Evolutionary conservation across 148 eudicot genomes (phyloP).

Genomic region (Vaccinium corymbosum): DNA sequence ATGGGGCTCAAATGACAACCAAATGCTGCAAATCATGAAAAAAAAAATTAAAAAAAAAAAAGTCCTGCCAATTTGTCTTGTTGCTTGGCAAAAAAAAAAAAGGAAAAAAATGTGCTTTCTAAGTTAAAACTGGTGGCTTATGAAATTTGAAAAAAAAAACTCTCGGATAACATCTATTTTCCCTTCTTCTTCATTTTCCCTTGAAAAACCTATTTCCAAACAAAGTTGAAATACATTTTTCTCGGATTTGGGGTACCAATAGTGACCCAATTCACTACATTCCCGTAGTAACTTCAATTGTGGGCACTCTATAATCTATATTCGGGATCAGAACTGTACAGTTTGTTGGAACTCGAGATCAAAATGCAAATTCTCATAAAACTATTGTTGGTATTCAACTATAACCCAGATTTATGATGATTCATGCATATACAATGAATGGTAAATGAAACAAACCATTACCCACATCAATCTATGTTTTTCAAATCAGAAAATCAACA

Average conservation of each 20-base stretch:
- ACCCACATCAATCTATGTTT: not conserved
- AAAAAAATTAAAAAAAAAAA: not conserved
- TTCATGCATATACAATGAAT: not conserved
- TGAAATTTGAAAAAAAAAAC: not conserved
- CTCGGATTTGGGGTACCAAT: too few relatives aligned
- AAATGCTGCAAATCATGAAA: not conserved
- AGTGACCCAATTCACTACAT: too few relatives aligned
- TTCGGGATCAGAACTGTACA: too few relatives aligned
- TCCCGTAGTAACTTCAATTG: too few relatives aligned
- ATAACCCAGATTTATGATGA: not conserved
- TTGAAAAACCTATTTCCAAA: not conserved
- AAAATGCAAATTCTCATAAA: slow-evolving; percentile 3
- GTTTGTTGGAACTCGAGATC: not conserved
- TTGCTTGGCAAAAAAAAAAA: too few relatives aligned
- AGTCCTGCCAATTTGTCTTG: not conserved
- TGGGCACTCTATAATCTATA: too few relatives aligned
- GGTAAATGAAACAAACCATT: not conserved
- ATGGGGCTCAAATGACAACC: not conserved
- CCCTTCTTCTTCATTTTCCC: not conserved
- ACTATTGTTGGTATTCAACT: not conserved
- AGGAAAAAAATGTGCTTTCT: not conserved
- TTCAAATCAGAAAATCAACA: not conserved
- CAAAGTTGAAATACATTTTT: not conserved
- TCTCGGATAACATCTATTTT: not conserved
- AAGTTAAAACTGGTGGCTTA: slow-evolving; percentile 12